These are phyloP conservation scores for Kodamaea restingae DNA, from an alignment of 805 yeast species.

Conservation along the genomic window DNA sequence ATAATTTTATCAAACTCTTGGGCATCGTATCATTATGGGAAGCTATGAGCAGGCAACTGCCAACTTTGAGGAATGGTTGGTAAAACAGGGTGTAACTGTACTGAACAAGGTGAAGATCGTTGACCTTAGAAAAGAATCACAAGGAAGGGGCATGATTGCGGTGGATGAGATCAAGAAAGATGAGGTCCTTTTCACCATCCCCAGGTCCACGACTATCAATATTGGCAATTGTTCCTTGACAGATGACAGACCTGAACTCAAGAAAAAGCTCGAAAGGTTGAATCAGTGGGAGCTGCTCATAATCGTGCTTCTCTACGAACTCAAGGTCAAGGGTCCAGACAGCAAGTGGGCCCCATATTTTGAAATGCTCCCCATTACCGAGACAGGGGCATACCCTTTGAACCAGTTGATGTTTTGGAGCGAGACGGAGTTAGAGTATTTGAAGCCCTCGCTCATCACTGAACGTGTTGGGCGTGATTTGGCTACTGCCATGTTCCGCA, in stretches of 20 bases:
- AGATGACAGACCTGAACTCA: slow-evolving; percentile 24
- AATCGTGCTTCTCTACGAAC: slow-evolving; percentile 60
- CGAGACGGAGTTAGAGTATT: slow-evolving; percentile 49
- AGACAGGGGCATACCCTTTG: slow-evolving; percentile 34
- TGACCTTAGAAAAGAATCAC: slow-evolving; percentile 54
- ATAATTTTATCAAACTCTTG: no score
- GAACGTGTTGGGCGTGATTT: slow-evolving; percentile 66
- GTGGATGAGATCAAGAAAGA: slow-evolving; percentile 52
- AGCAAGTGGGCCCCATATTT: slow-evolving; percentile 72
- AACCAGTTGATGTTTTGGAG: slow-evolving; percentile 80
- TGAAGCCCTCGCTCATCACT: slow-evolving; percentile 69
- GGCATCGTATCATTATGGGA: no score
- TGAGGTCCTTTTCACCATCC: slow-evolving; percentile 67
- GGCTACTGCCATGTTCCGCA: slow-evolving; percentile 58
- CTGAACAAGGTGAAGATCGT: slow-evolving; percentile 55
- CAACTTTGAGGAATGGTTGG: slow-evolving; percentile 27
- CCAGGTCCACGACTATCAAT: slow-evolving; percentile 54
- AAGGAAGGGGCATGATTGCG: slow-evolving; percentile 81
- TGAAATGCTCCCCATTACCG: slow-evolving; percentile 57
- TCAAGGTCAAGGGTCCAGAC: slow-evolving; percentile 35
- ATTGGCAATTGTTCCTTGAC: slow-evolving; percentile 52
- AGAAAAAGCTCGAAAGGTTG: slow-evolving; percentile 36
- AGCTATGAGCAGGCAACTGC: slow-evolving; percentile 14
- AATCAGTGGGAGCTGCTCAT: slow-evolving; percentile 80
- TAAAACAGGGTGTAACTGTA: slow-evolving; percentile 35